Conservation (phyloP, 257 asterid species). For the Solanum phureja region DNA sequence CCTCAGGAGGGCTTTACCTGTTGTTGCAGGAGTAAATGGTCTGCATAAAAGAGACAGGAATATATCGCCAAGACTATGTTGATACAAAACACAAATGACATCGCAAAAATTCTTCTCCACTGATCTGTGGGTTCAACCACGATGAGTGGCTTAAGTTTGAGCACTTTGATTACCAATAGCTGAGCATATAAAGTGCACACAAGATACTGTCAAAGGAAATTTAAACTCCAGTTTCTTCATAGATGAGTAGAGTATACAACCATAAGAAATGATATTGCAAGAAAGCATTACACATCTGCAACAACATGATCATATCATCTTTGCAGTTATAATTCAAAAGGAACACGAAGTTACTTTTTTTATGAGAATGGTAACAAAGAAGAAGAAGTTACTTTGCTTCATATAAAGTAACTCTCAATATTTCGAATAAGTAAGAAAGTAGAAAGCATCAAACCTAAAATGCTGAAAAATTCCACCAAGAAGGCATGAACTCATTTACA, state of each 20-base stretch:
- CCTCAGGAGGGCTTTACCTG: constrained; percentile 27
- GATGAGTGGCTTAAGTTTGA: constrained; percentile 67
- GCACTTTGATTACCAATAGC: constrained; percentile 53
- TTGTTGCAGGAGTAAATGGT: constrained; percentile 78
- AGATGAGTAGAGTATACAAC: neutral
- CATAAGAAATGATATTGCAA: neutral
- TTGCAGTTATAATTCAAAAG: too few species aligned
- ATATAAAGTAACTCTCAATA: neutral
- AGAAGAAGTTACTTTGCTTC: neutral
- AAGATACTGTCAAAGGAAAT: neutral
- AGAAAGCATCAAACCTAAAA: neutral
- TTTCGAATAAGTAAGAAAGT: neutral
- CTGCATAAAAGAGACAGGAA: constrained; percentile 85
- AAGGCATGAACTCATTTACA: neutral
- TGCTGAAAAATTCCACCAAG: neutral
- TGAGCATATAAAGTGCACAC: constrained; percentile 24
- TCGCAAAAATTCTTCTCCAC: constrained; percentile 74
- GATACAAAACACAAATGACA: constrained; percentile 75
- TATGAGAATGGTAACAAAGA: too few species aligned
- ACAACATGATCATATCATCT: neutral
- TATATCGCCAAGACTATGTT: constrained; percentile 73
- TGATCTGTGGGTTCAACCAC: constrained; percentile 56
- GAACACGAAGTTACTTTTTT: neutral
- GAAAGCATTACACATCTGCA: neutral
- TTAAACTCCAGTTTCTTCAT: neutral